A percentile compares a stretch with the other conserved stretches of the same genome.
These are phyloP conservation scores for Colletotrichum sp. DNA, from an alignment of 2,329 filamentous ascomycete genomes.

Conservation along the genomic window DNA sequence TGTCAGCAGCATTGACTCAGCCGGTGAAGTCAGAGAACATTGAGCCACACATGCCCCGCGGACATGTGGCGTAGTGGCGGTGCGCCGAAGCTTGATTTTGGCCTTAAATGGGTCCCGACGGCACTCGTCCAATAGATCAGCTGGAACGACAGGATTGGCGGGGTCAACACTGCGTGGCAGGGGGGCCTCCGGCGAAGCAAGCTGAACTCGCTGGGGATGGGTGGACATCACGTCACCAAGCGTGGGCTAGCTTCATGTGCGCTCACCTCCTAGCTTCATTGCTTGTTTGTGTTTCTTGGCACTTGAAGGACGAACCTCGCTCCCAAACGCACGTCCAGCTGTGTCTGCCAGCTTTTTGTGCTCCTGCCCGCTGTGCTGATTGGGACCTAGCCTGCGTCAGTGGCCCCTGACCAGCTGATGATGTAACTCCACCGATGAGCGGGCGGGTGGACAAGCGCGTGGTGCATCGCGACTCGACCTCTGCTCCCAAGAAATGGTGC, in stretches of 20 bases:
- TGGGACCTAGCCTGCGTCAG: constrained; percentile 22
- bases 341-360: neutral
- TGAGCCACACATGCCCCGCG: neutral
- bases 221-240: constrained; percentile 18
- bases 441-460: neutral
- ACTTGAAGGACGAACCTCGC: neutral
- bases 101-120: neutral
- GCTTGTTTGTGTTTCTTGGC: constrained; percentile 16
- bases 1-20: constrained; percentile 9
- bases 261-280: neutral
- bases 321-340: neutral
- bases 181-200: neutral
- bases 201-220: neutral
- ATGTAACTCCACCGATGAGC: constrained; percentile 15
- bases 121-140: neutral
- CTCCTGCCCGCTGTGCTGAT: neutral
- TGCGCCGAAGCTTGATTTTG: neutral
- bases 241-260: constrained; percentile 5
- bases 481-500: neutral
- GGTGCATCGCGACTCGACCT: constrained; percentile 2
- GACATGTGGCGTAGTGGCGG: neutral
- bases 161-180: neutral
- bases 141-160: neutral
- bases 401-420: constrained; percentile 12
- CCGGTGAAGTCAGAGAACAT: neutral